Conservation (phyloP, 495 filamentous ascomycete species). For the Xylaria grammica region DNA sequence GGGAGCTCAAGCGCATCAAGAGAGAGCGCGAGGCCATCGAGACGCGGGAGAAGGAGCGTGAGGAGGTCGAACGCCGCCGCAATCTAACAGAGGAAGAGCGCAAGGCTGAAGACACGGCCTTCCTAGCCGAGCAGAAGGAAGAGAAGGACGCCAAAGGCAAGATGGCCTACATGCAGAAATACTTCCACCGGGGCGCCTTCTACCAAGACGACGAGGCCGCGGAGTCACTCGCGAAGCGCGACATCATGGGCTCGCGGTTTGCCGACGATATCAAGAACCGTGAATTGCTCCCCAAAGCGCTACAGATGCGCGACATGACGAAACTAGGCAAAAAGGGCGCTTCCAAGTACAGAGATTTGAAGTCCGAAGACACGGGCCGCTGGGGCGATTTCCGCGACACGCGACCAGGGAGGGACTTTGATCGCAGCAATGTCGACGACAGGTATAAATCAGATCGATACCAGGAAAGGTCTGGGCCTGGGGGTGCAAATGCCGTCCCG, state of each 20-base stretch:
- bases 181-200: slow-evolving; percentile 96
- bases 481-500: slow-evolving; percentile 66
- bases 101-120: slow-evolving; percentile 81
- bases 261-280: slow-evolving; percentile 80
- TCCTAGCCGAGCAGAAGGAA: slow-evolving; percentile 77
- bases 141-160: slow-evolving; percentile 85
- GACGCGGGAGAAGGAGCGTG: slow-evolving; percentile 78
- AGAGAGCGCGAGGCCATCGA: slow-evolving; percentile 87
- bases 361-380: slow-evolving; percentile 87
- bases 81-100: slow-evolving; percentile 88
- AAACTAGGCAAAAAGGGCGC: slow-evolving; percentile 91
- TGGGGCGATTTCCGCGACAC: slow-evolving; percentile 73
- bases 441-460: slow-evolving; percentile 71
- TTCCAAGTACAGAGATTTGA: slow-evolving; percentile 87
- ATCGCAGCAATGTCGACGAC: slow-evolving; percentile 59
- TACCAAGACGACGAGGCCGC: slow-evolving; percentile 80
- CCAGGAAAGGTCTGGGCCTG: slow-evolving; percentile 45
- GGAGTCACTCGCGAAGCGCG: slow-evolving; percentile 73
- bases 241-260: slow-evolving; percentile 80
- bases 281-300: slow-evolving; percentile 84
- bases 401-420: slow-evolving; percentile 52
- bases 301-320: slow-evolving; percentile 94
- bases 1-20: slow-evolving; percentile 86
- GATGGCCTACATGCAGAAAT: slow-evolving; percentile 92
- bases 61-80: slow-evolving; percentile 86